Evolutionary conservation across 2,329 filamentous ascomycete species (phyloP), one percentile per base, ranked within the genome.

Genomic region (Stachybotrys chlorohalonatus): DNA sequence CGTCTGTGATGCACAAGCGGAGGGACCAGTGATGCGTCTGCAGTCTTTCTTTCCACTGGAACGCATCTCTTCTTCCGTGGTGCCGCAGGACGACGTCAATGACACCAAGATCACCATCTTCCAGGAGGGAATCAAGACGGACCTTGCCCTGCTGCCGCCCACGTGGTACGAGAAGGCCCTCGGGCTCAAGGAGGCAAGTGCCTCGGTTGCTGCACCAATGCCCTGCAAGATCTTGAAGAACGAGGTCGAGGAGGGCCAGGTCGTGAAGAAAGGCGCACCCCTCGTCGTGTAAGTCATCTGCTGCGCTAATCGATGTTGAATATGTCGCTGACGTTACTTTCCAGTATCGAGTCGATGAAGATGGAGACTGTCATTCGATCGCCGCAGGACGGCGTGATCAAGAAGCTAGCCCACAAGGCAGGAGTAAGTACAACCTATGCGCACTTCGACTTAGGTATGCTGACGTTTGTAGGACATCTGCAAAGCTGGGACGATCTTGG

Each of bases 221-320:
- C 94, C 94, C 1, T 97, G 94, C 73, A 97, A 97, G 74, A 87
- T 99, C 31, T 74, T 99, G 58, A 84, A 90, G 60, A 94, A 96
- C 51, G 89, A 96, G 70, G 90, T 96, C 0, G 73, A 79, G 31
- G 90, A 90, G 62, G 94, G 94, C 0, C 84, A 95, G 59, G 73
- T 72, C 50, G 94, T 99, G 15, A 84, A 85, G 67, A 95, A 93
- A 74, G 92, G 93, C 49, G 85, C 93, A 55, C 84, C 90, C 7
- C 74, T 99, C 55, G 89, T 97, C 11, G 91, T 97, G 75, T 85
- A 70, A 78, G 82, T 76, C 8, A 6, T 5, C 47, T 32, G 49
- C 15, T 51, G 11, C 30, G 13, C 11, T 46, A 49, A 2, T 8
- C 7, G 6, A 31, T 24, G 17, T 52, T 16, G 13, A 16, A 16